Evolutionary conservation across 495 filamentous ascomycete species (phyloP).

Genomic region (Penicillium paxilli): DNA sequence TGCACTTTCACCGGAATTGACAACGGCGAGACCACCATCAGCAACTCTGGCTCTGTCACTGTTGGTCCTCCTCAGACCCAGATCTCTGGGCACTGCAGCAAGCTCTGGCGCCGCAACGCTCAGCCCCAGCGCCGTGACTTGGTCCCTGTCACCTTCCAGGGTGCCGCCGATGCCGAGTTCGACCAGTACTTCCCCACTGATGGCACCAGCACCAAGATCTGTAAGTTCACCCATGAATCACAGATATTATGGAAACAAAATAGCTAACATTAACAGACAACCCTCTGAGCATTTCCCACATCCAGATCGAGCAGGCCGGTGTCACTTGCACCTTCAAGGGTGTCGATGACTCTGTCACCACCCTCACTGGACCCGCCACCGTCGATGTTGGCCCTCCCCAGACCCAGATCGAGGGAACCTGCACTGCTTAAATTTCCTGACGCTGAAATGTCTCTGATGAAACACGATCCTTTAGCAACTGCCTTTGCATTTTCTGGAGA

Average conservation of each 20-base stretch:
- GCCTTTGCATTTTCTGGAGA: not conserved
- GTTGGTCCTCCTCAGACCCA: conserved; percentile 43
- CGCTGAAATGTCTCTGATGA: not conserved
- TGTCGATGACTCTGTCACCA: conserved; percentile 14
- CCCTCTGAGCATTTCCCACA: conserved; percentile 18
- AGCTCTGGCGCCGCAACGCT: not conserved
- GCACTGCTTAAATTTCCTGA: not conserved
- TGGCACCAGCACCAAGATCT: conserved; percentile 1
- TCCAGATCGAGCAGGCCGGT: conserved; percentile 3
- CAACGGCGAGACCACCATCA: conserved; percentile 21
- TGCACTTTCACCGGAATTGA: conserved; percentile 29
- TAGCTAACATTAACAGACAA: conserved; percentile 9
- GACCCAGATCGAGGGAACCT: conserved; percentile 15
- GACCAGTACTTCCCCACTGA: conserved; percentile 13
- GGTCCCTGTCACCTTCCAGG: conserved; percentile 14
- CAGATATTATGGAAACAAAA: not conserved
- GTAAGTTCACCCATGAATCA: conserved; percentile 7
- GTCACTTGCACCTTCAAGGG: conserved; percentile 13
- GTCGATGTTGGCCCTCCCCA: conserved; percentile 20
- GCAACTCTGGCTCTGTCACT: conserved; percentile 18
- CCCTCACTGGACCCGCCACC: conserved; percentile 8
- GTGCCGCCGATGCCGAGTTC: conserved; percentile 20
- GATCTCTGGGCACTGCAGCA: conserved; percentile 29
- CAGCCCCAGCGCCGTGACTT: not conserved
- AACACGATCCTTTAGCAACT: not conserved